Percentiles rank a stretch among this genome's conserved stretches.
Evolutionary conservation across 805 yeast genomes (phyloP).

Genomic region (Candida corydali): DNA sequence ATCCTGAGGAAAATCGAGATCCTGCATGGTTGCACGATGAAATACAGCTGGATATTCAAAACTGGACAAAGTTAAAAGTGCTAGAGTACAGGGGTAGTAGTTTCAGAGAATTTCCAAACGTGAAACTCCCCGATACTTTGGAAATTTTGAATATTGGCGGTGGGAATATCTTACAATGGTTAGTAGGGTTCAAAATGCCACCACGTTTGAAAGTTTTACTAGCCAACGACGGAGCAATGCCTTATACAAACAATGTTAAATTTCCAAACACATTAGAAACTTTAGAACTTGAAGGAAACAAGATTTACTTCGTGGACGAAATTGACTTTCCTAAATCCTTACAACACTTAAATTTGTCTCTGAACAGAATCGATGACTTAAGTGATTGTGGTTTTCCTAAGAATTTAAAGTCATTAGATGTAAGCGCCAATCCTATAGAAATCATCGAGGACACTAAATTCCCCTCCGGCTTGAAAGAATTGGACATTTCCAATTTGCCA

Average conservation of each 20-base stretch:
- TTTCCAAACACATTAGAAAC: slow-evolving; percentile 31
- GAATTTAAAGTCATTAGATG: slow-evolving; percentile 22
- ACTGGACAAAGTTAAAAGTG: slow-evolving; percentile 30
- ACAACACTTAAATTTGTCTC: slow-evolving; percentile 30
- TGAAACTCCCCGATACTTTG: slow-evolving; percentile 33
- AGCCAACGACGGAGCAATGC: slow-evolving; percentile 31
- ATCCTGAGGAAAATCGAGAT: slow-evolving; percentile 32
- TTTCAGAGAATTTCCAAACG: slow-evolving; percentile 35
- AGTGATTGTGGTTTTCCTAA: slow-evolving; percentile 36
- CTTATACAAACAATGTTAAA: slow-evolving; percentile 30
- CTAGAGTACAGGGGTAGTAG: slow-evolving; percentile 37
- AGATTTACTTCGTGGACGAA: slow-evolving; percentile 34
- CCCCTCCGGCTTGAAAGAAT: slow-evolving; percentile 31
- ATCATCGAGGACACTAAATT: slow-evolving; percentile 37
- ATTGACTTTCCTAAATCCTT: slow-evolving; percentile 34
- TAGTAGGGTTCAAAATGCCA: slow-evolving; percentile 38
- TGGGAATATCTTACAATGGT: slow-evolving; percentile 33
- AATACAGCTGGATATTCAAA: slow-evolving; percentile 30
- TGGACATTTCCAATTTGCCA: slow-evolving; percentile 40
- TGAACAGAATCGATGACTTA: slow-evolving; percentile 36
- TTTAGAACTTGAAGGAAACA: slow-evolving; percentile 33
- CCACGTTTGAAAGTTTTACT: slow-evolving; percentile 22
- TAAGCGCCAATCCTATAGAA: slow-evolving; percentile 40
- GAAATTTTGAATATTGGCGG: slow-evolving; percentile 38
- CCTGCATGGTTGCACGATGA: slow-evolving; percentile 30